Base-by-base conservation (phyloP, 2,329 filamentous ascomycete species). In the Pestalotiopsis sp. region DNA sequence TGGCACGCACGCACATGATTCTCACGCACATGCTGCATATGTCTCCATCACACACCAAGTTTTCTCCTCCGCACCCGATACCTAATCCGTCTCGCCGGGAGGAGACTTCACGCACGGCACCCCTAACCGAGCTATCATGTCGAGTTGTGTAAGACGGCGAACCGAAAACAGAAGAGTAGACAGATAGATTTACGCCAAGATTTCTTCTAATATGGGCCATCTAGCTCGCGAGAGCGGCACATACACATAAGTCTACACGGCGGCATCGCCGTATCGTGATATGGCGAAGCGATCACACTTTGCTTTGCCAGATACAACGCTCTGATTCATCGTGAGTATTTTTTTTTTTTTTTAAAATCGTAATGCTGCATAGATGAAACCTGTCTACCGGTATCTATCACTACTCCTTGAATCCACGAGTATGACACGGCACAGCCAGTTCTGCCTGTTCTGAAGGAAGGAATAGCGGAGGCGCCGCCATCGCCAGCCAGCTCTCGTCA, bases 51-150 rank as follows among this genome's bases (percentile, higher is more conserved):
- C 27, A 9, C 25, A 27, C 13, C 23, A 5, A 14, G 4, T 14
- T 2, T 5, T 36, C 23, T 59, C 23, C 23, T n/a, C 23, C 27
- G 14, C 23, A 59, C 23, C 57, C 25, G 13, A 59, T 59, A 27
- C 57, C 57, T 36, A 59, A 59, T 59, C 57, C 57, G 57, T 59
- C 57, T 59, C 23, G 57, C 57, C 57, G 57, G 20, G 57, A 36
- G 57, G 20, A 36, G 6, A 36, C 31, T 1, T 36, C 31, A 9
- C 31, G 7, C 31, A 36, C 31, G 31, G 31, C 31, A 36, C 31
- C 31, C 7, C 31, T 36, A 36, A 36, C 31, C 31, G 31, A 36
- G 31, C 31, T 7, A 36, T 7, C 31, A 7, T 36, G 31, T 36
- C 2, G 31, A 2, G 31, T 9, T 9, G 7, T 36, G 7, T 36